These are phyloP conservation scores for Isabelozyma rhagii DNA, from an alignment of 805 yeast species.

Conservation along the genomic window DNA sequence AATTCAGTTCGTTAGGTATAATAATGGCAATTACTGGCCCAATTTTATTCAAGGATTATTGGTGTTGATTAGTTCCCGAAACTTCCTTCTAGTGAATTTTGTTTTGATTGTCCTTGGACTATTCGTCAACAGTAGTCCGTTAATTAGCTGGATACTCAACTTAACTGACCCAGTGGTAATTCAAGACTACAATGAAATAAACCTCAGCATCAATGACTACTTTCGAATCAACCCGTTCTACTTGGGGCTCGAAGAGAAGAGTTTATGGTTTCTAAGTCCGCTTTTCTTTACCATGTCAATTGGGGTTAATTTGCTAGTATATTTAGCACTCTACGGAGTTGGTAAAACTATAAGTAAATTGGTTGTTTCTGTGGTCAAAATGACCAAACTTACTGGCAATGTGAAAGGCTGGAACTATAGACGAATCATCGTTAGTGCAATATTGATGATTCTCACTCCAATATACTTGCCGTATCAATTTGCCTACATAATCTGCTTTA, in stretches of 20 bases:
- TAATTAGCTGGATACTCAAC: slow-evolving; percentile 31
- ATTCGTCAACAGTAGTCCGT: slow-evolving; percentile 23
- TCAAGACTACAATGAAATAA: slow-evolving; percentile 43
- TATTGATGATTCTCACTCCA: slow-evolving; percentile 36
- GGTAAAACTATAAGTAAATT: background rate
- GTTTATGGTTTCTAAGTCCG: slow-evolving; percentile 58
- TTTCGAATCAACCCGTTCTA: slow-evolving; percentile 54
- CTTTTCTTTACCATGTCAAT: slow-evolving; percentile 48
- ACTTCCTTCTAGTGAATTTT: slow-evolving; percentile 16
- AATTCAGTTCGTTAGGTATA: slow-evolving; percentile 52
- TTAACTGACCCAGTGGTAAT: slow-evolving; percentile 53
- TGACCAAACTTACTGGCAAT: background rate
- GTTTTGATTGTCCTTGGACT: slow-evolving; percentile 33
- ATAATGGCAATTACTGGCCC: slow-evolving; percentile 25
- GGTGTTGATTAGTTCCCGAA: slow-evolving; percentile 25
- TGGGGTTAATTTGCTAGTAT: slow-evolving; percentile 17
- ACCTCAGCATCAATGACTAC: slow-evolving; percentile 29
- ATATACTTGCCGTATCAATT: slow-evolving; percentile 79
- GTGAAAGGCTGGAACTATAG: slow-evolving; percentile 12
- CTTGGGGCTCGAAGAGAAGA: slow-evolving; percentile 62
- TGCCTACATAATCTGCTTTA: slow-evolving; percentile 58
- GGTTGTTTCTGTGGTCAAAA: background rate
- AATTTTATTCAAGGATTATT: slow-evolving; percentile 37
- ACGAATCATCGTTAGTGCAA: slow-evolving; percentile 7
- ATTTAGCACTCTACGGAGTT: background rate